Conservation (phyloP, 306 rosid genomes). For the Rosa chinensis region DNA sequence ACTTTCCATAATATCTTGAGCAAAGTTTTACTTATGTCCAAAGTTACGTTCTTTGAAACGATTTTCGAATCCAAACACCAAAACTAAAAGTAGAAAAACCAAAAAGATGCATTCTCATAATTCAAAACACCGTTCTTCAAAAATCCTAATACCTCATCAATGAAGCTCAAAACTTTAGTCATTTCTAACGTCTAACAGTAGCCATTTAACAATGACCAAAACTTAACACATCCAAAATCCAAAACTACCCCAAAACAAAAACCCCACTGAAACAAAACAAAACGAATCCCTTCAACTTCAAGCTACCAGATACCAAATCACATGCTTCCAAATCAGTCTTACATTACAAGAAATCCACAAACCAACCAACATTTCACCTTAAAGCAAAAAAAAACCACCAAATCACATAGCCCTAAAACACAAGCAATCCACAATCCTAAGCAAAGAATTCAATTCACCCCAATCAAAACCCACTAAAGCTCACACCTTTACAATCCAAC, state of each 20-base stretch:
- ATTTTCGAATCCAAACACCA: not conserved
- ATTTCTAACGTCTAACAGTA: not conserved
- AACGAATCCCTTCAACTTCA: conserved; percentile 14
- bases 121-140: not conserved
- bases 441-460: not conserved
- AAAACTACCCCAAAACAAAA: not conserved
- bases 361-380: not conserved
- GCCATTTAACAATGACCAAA: not conserved
- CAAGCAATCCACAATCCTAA: not conserved
- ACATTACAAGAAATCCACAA: conserved; percentile 5
- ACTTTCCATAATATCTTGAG: not conserved
- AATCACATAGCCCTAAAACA: conserved; percentile 3
- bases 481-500: not conserved
- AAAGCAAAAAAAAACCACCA: not conserved
- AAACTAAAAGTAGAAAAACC: not conserved
- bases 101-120: not conserved
- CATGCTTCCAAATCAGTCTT: conserved; percentile 9
- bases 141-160: not conserved
- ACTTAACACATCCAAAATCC: not conserved
- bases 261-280: not conserved
- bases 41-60: not conserved
- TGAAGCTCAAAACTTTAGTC: not conserved
- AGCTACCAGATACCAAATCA: not conserved
- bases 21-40: not conserved
- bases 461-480: not conserved